Base-by-base conservation (phyloP, 495 filamentous ascomycete species). In the Pyrenopolyporus hunteri region DNA sequence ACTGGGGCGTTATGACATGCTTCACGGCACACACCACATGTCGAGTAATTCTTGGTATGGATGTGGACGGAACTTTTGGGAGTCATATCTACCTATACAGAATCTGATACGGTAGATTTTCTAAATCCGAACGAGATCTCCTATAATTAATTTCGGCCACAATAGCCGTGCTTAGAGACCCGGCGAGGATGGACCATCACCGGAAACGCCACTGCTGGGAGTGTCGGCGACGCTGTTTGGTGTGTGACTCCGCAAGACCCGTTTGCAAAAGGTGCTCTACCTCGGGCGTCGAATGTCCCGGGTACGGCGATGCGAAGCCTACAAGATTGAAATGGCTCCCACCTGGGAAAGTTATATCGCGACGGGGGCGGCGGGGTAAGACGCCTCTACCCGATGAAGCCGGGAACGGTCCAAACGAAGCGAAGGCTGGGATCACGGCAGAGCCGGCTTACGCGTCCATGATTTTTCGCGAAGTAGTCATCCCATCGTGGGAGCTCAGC, bases 191-290 rank as follows among this genome's bases (percentile, higher is more conserved):
- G 37, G 37, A n/a, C 9, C 11, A 2, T 20, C 16, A 22, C 19
- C 37, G 6, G 37, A 22, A 22, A 11, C 69, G 63, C 26, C 69
- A 73, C 35, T 71, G 70, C 53, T 71, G 70, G 70, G 70, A 73
- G 56, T 73, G 70, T 53, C 69, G 54, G 16, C 63, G 69, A 31
- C 69, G 69, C 7, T 66, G 51, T 8, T 45, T 73, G 17, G 69
- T 73, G 3, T 73, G 70, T 14, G 70, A 71, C 49, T 69, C 57
- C 32, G 44, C 53, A 5, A 42, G 22, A 16, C 69, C 70, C 11
- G 55, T 29, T 3, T 71, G 69, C 35, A 69, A 54, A n/a, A 57
- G 70, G 36, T 73, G 69, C 29, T 44, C 55, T 29, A 19, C 32
- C n/a, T 55, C 60, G 1, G 66, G 66, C 6, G 48, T 66, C 29